Percentiles rank a stretch among this genome's conserved stretches.
Evolutionary conservation across 495 filamentous ascomycete species (phyloP).

Genomic region (Emericellopsis terricola): DNA sequence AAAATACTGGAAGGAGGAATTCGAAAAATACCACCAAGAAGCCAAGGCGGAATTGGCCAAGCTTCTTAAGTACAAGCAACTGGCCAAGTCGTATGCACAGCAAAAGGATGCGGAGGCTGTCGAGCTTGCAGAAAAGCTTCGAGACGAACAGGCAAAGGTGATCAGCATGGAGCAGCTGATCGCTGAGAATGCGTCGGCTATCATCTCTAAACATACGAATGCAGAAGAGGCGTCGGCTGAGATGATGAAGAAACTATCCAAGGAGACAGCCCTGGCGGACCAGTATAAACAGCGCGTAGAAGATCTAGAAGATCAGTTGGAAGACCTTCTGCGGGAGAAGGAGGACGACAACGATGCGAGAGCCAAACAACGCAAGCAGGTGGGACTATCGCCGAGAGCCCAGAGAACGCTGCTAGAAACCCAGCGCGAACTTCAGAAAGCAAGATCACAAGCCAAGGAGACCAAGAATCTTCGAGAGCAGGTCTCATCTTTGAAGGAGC

Average conservation of each 20-base stretch:
- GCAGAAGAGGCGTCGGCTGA: slow-evolving; percentile 28
- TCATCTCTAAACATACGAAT: slow-evolving; percentile 19
- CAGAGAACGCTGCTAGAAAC: slow-evolving; percentile 25
- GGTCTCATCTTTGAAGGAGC: slow-evolving; percentile 22
- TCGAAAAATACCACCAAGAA: slow-evolving; percentile 61
- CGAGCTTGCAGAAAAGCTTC: slow-evolving; percentile 51
- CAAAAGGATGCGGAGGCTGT: slow-evolving; percentile 73
- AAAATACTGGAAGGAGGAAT: slow-evolving; percentile 86
- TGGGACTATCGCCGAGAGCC: slow-evolving; percentile 20
- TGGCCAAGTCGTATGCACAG: slow-evolving; percentile 76
- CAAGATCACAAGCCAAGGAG: slow-evolving; percentile 30
- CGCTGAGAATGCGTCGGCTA: slow-evolving; percentile 37
- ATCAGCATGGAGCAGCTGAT: slow-evolving; percentile 41
- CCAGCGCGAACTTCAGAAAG: slow-evolving; percentile 26
- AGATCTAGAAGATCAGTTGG: slow-evolving; percentile 35
- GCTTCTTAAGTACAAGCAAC: slow-evolving; percentile 59
- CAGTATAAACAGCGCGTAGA: slow-evolving; percentile 52
- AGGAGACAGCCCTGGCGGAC: slow-evolving; percentile 47
- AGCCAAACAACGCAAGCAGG: slow-evolving; percentile 11
- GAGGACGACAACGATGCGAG: slow-evolving; percentile 12
- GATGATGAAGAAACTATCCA: slow-evolving; percentile 38
- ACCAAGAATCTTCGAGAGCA: slow-evolving; percentile 30
- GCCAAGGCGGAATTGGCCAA: slow-evolving; percentile 66
- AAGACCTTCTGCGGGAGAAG: slow-evolving; percentile 18
- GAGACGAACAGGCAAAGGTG: slow-evolving; percentile 39